Evolutionary conservation across 192 early-diverging fungal genomes (phyloP).

Genomic region (Podila clonocystis): DNA sequence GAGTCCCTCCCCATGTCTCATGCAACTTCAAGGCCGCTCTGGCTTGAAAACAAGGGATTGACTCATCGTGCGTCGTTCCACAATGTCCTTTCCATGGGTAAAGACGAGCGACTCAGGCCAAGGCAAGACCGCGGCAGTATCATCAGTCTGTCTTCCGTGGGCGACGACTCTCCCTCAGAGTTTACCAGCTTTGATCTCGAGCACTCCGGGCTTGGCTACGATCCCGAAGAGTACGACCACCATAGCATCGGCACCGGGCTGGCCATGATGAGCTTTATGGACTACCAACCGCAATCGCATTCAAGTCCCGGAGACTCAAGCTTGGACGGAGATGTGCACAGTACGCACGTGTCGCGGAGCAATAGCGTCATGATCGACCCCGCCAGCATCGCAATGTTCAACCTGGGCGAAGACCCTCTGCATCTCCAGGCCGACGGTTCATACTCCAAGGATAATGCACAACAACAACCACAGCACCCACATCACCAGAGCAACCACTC

Average conservation of each 20-base stretch:
- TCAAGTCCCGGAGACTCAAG: slow-evolving; percentile 38
- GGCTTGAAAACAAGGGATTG: slow-evolving; percentile 31
- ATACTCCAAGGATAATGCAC: slow-evolving; percentile 14
- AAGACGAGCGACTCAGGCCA: slow-evolving; percentile 33
- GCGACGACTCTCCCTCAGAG: slow-evolving; percentile 47
- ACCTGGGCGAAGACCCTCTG: slow-evolving; percentile 18
- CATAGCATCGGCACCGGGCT: slow-evolving; percentile 42
- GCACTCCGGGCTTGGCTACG: slow-evolving; percentile 20
- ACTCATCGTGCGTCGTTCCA: slow-evolving; percentile 43
- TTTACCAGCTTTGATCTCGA: slow-evolving; percentile 38
- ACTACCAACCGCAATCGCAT: slow-evolving; percentile 20
- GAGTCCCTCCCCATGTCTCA: slow-evolving; percentile 15
- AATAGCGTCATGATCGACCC: slow-evolving; percentile 47
- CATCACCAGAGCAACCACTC: not conserved
- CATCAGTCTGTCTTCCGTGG: slow-evolving; percentile 48
- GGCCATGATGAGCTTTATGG: slow-evolving; percentile 47
- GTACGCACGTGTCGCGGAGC: slow-evolving; percentile 40
- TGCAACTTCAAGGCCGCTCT: slow-evolving; percentile 26
- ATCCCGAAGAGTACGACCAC: slow-evolving; percentile 38
- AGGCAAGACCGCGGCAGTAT: slow-evolving; percentile 47
- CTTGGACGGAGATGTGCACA: slow-evolving; percentile 23
- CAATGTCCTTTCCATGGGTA: slow-evolving; percentile 26
- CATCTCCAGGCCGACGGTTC: slow-evolving; percentile 17
- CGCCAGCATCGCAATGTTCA: slow-evolving; percentile 22
- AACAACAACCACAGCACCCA: slow-evolving; percentile 1